Percentiles rank a stretch among this genome's conserved stretches.
Evolutionary conservation across 805 yeast genomes (phyloP).

Genomic region (Schizosaccharomyces octosporus): DNA sequence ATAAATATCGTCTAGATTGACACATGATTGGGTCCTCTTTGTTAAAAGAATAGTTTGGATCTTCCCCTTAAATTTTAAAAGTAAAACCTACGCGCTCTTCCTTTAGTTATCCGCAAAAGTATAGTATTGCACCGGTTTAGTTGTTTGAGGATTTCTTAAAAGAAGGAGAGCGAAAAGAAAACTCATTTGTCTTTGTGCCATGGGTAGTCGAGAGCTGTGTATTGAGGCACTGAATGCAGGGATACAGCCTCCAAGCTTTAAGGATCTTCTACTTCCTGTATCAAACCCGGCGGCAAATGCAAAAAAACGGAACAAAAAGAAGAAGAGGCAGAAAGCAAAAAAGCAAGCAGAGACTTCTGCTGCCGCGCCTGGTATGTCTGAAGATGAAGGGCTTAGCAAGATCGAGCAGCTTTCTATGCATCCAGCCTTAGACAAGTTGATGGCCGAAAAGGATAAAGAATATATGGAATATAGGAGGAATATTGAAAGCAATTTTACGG

Average conservation of each 20-base stretch:
- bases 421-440: too few species aligned
- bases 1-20: too few species aligned
- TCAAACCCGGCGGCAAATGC: constrained; percentile 1
- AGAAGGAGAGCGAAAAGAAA: neutral
- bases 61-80: too few species aligned
- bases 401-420: too few species aligned
- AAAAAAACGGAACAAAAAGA: constrained; percentile 6
- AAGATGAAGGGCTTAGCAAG: too few species aligned
- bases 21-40: too few species aligned
- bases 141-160: neutral
- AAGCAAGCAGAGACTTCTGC: neutral
- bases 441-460: too few species aligned
- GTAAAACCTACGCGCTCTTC: too few species aligned
- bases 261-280: neutral
- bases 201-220: neutral
- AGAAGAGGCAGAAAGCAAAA: constrained; percentile 3
- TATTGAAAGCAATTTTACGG: neutral
- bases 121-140: neutral
- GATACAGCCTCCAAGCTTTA: neutral
- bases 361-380: neutral
- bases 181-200: neutral
- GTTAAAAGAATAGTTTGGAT: too few species aligned
- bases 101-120: too few species aligned
- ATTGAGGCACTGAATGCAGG: neutral
- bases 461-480: neutral